Base-by-base conservation (phyloP, 2,329 filamentous ascomycete genomes). In the Ascochyta koolunga region DNA sequence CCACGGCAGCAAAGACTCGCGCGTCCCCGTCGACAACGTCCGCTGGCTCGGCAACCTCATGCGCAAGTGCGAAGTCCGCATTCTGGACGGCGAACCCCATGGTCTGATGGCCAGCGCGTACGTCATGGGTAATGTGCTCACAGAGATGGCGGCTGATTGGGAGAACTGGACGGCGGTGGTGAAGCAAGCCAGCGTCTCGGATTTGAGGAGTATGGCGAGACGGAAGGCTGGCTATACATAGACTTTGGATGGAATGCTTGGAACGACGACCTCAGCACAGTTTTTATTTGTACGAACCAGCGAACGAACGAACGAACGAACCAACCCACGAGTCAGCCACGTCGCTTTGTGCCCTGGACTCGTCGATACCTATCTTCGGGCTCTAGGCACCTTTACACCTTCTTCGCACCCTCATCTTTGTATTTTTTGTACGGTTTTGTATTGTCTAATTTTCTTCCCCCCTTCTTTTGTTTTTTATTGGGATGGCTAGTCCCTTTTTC, bases 61-160 rank as follows among this genome's bases (percentile, higher is more conserved):
- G 93, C 86, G 90, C 25, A 83, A 90, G 41, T 98, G 93, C 73
- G 95, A 98, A 73, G 91, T 99, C 13, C 82, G 93, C 5, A 86
- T 98, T 5, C 81, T 99, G 3, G 90, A 96, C 62, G 91, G 90
- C 5, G 93, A 99, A 74, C 91, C 93, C 3, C 95, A 99, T 70
- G 93, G 95, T 0, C 79, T 99, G 21, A 99, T 99, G 95, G 95
- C 95, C 0, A 96, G 89, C 62, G 93, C 95, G 0, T 81, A 82
- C 13, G 93, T 98, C 38, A 99, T 99, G 95, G 90, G 91, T 37
- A 87, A 88, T 18, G 89, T 98, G n/a, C 79, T 99, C 31, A 93
- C 91, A 75, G 95, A 99, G 77, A 96, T 99, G 68, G 89, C 90
- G 46, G 87, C 87, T 62, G 95, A 98, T 73, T 98, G 93, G 93